Conservation (phyloP, 2,329 filamentous ascomycete species). For the Penicillium sp. region DNA sequence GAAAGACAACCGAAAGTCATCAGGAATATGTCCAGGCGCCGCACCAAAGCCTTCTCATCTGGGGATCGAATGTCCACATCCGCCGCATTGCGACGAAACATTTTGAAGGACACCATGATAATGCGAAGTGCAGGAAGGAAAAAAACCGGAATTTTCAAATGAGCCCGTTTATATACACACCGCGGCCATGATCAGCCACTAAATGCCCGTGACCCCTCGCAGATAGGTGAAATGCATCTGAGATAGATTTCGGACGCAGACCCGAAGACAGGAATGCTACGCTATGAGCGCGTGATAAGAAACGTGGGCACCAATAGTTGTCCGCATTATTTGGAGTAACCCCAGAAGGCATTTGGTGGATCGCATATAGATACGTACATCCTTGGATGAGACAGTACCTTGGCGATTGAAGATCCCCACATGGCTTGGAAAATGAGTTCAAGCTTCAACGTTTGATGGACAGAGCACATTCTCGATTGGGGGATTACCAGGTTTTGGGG, state of each 20-base stretch:
- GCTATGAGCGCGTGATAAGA: conserved; percentile 3
- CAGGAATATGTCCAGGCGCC: conserved; percentile 40
- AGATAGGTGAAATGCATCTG: conserved; percentile 7
- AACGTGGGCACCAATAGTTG: conserved; percentile 8
- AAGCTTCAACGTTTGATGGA: background rate
- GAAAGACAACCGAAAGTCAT: conserved; percentile 44
- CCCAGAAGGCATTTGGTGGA: background rate
- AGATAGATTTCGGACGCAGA: conserved; percentile 2
- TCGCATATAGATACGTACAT: background rate
- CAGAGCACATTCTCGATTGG: background rate
- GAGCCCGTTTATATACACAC: conserved; percentile 1
- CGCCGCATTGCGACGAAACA: conserved; percentile 13
- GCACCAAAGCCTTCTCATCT: conserved; percentile 40
- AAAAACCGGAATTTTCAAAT: no score
- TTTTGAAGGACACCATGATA: conserved; percentile 15
- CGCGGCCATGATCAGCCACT: background rate
- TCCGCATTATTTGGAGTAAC: conserved; percentile 2
- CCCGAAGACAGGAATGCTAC: conserved; percentile 1
- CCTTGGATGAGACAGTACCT: background rate
- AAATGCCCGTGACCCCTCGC: conserved; percentile 6
- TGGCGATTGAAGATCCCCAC: background rate
- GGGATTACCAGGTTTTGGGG: background rate
- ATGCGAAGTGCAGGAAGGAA: background rate
- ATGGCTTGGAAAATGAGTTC: background rate
- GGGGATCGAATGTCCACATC: conserved; percentile 16